These are phyloP conservation scores for Aspergillus floridensis DNA, from an alignment of 2,329 filamentous ascomycete genomes.

Conservation along the genomic window DNA sequence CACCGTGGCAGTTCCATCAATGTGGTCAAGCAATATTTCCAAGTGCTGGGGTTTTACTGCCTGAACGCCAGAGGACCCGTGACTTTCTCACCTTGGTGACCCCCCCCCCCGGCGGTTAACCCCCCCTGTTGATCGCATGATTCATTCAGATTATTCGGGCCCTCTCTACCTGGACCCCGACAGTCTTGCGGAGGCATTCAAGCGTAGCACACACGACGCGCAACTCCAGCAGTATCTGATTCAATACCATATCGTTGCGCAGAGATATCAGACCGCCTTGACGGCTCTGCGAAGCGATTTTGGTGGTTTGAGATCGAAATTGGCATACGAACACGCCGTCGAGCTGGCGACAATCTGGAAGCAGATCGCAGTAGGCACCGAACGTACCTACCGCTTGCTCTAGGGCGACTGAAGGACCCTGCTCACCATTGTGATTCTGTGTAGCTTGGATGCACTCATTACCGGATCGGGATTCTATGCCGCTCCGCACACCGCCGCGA, in stretches of 20 bases:
- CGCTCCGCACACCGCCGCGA: slow-evolving; percentile 61
- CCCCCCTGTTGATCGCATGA: slow-evolving; percentile 77
- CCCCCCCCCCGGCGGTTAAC: no score
- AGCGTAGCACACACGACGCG: slow-evolving; percentile 59
- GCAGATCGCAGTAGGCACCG: slow-evolving; percentile 79
- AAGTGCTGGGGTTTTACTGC: slow-evolving; percentile 69
- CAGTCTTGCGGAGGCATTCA: slow-evolving; percentile 67
- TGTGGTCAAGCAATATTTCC: slow-evolving; percentile 71
- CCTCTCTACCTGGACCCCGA: slow-evolving; percentile 45
- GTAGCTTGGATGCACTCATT: slow-evolving; percentile 72
- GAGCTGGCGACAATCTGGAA: slow-evolving; percentile 81
- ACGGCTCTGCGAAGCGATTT: slow-evolving; percentile 77
- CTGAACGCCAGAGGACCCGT: slow-evolving; percentile 76
- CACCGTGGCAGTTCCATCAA: slow-evolving; percentile 62
- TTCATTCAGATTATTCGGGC: slow-evolving; percentile 57
- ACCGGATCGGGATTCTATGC: slow-evolving; percentile 76
- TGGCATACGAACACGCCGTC: slow-evolving; percentile 68
- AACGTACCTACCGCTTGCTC: slow-evolving; percentile 80
- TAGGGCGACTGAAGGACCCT: slow-evolving; percentile 82
- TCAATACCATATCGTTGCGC: slow-evolving; percentile 63
- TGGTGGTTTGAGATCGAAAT: slow-evolving; percentile 72
- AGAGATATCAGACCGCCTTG: slow-evolving; percentile 56
- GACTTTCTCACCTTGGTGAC: slow-evolving; percentile 81
- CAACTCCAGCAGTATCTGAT: slow-evolving; percentile 64
- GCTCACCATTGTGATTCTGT: slow-evolving; percentile 67